These are phyloP conservation scores for Pascua guehoae DNA, from an alignment of 1,284 basidiomycete genomes.

Conservation along the genomic window DNA sequence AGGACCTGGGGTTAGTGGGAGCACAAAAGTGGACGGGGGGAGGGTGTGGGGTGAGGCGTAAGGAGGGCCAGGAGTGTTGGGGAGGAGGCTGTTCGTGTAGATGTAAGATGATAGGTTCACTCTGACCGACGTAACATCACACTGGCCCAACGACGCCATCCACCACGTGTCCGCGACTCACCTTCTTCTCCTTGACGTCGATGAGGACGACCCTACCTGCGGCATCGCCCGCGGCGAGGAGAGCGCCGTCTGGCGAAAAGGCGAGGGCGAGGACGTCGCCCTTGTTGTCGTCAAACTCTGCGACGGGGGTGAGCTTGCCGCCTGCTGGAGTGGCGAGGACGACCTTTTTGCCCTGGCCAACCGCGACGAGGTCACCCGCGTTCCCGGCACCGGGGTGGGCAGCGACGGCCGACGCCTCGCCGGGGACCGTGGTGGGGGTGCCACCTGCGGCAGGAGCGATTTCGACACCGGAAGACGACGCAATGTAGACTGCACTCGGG, in stretches of 20 bases:
- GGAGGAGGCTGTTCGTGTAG: too few relatives aligned
- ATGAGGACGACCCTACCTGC: constrained; percentile 46
- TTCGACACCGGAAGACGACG: constrained; percentile 64
- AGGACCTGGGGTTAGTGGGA: constrained; percentile 51
- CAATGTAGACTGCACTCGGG: constrained; percentile 63
- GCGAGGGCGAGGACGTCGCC: constrained; percentile 71
- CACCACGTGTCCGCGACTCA: constrained; percentile 29
- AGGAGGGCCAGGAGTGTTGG: too few relatives aligned
- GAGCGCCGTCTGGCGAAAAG: constrained; percentile 71
- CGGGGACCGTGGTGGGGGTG: constrained; percentile 17
- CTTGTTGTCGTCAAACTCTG: constrained; percentile 64
- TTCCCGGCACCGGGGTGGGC: constrained; percentile 21
- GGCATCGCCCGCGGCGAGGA: constrained; percentile 75
- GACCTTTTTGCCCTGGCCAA: constrained; percentile 57
- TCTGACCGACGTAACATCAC: too few relatives aligned
- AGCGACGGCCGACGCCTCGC: constrained; percentile 39
- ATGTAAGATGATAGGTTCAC: too few relatives aligned
- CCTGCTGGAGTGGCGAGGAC: constrained; percentile 45
- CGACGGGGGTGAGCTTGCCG: constrained; percentile 20
- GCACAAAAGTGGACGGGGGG: too few relatives aligned
- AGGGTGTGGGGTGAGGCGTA: too few relatives aligned
- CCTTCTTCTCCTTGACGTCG: constrained; percentile 65
- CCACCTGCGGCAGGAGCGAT: constrained; percentile 40
- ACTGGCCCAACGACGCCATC: not conserved
- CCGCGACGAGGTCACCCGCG: constrained; percentile 36